Evolutionary conservation across 352 stramenopile species (phyloP).

Genomic region (Phytopythium cucurbitacearum): DNA sequence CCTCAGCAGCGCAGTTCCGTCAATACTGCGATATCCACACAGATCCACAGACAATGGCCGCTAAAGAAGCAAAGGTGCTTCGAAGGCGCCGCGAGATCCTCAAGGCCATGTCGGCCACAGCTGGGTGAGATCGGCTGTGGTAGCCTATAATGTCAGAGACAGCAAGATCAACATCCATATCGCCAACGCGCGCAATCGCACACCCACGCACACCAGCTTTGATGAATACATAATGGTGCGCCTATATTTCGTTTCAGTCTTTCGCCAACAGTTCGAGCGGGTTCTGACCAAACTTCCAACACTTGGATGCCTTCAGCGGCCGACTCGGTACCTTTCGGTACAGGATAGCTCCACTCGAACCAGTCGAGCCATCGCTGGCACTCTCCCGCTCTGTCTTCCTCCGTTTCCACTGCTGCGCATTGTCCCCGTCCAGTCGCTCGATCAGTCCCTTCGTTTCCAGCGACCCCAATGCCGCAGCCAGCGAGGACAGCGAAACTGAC

Average conservation of each 20-base stretch:
- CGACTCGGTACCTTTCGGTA: slow-evolving; percentile 69
- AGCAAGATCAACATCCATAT: too few species aligned
- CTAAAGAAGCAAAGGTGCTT: neutral
- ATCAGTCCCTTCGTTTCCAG: slow-evolving; percentile 46
- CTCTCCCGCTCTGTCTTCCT: slow-evolving; percentile 12
- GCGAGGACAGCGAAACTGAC: slow-evolving; percentile 35
- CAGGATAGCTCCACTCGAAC: slow-evolving; percentile 13
- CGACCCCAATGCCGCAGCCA: slow-evolving; percentile 54
- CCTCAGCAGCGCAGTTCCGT: neutral
- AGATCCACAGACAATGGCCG: slow-evolving; percentile 1
- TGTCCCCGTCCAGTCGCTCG: slow-evolving; percentile 32
- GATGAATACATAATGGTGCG: too few species aligned
- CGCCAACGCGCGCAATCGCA: too few species aligned
- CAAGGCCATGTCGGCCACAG: neutral
- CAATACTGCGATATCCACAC: slow-evolving; percentile 1
- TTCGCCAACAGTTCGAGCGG: slow-evolving; percentile 21
- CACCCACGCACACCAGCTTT: too few species aligned
- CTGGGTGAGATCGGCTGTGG: too few species aligned
- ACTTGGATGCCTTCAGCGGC: slow-evolving; percentile 70
- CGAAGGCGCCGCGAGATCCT: slow-evolving; percentile 2
- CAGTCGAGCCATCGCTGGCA: slow-evolving; percentile 10
- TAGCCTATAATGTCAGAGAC: too few species aligned
- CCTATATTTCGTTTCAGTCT: too few species aligned
- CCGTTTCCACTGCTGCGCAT: slow-evolving; percentile 16
- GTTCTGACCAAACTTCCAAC: slow-evolving; percentile 49